Evolutionary conservation across 1,139 yeast genomes (phyloP), one percentile per base, ranked within the genome.

Genomic region (Sugiyamaella xylanicola): DNA sequence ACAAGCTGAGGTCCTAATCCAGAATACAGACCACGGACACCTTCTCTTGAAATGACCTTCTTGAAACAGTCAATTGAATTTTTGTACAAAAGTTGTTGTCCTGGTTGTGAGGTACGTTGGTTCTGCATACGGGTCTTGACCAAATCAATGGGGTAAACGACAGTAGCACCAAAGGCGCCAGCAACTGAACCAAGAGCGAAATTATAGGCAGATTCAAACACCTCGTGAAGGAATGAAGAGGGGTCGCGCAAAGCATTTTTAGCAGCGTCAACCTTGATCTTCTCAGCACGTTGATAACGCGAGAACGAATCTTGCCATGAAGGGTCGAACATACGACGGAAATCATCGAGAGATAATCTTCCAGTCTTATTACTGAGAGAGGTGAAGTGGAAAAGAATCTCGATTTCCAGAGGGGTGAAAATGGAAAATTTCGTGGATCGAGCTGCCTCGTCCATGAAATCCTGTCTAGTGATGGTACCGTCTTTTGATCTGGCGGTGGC

Each of bases 41-140:
- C 98, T 75, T 93, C 98, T 59, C 81, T 77, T 51, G 78, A 75
- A 36, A 92, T 61, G 55, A 92, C 91, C 68, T 91, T 91, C 53
- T 79, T 77, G 72, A 91, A 86, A 74, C 98, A 93, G 71, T 93
- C 98, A 29, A 85, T 61, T 7, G 97, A 91, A 68, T 88, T 91
- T 62, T 82, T 83, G 74, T 93, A 93, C 51, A 79, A 74, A 50
- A 74, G 70, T 57, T 70, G 71, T 57, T 70, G 74, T 42, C 79
- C 79, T 19, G 89, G 80, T 42, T 86, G 77, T 19, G 76, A 73
- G 60, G 84, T 81, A 64, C 91, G 83, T 75, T 93, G 98, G 61
- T 96, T 96, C 74, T 93, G 99, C 96, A 93, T 90, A 72, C 98
- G 83, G 2, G 99, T 93, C 76, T 93, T 93, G 63, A 93, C 93